Percentiles rank a stretch among this genome's conserved stretches.
Evolutionary conservation across 2,329 filamentous ascomycete genomes (phyloP).

Genomic region (Sporothrix inflata): DNA sequence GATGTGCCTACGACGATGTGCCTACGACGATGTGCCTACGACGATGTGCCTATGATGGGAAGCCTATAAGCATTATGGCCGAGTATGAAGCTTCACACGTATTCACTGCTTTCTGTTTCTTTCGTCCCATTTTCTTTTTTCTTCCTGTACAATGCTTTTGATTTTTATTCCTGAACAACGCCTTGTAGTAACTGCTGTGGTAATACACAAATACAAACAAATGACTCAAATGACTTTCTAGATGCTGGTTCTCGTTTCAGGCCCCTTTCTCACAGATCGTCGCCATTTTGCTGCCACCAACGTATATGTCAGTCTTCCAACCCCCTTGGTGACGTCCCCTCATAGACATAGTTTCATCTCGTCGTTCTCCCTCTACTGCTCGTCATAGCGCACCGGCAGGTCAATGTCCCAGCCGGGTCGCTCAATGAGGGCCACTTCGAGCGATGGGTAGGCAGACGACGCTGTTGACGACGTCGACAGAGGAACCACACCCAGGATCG

Average conservation of each 20-base stretch:
- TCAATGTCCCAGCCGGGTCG: constrained; percentile 82
- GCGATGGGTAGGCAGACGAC: constrained; percentile 37
- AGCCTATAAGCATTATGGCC: no score
- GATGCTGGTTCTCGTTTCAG: neutral
- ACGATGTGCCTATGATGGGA: neutral
- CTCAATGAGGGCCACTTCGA: constrained; percentile 88
- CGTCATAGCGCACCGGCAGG: constrained; percentile 67
- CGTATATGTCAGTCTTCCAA: neutral
- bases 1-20: neutral
- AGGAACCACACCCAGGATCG: constrained; percentile 76
- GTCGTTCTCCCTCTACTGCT: neutral
- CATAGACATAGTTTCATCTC: neutral
- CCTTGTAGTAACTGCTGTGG: constrained; percentile 15
- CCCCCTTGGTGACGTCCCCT: neutral
- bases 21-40: neutral
- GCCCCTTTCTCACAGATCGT: no score
- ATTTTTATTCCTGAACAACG: constrained; percentile 8
- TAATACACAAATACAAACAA: constrained; percentile 19
- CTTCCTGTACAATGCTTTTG: constrained; percentile 18
- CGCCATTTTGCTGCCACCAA: no score
- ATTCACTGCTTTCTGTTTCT: no score
- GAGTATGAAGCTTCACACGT: no score
- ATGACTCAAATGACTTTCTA: neutral
- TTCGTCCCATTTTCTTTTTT: no score
- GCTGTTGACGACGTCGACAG: constrained; percentile 37